Base-by-base conservation (phyloP, 2,329 filamentous ascomycete species). In the Ophiostoma ips region DNA sequence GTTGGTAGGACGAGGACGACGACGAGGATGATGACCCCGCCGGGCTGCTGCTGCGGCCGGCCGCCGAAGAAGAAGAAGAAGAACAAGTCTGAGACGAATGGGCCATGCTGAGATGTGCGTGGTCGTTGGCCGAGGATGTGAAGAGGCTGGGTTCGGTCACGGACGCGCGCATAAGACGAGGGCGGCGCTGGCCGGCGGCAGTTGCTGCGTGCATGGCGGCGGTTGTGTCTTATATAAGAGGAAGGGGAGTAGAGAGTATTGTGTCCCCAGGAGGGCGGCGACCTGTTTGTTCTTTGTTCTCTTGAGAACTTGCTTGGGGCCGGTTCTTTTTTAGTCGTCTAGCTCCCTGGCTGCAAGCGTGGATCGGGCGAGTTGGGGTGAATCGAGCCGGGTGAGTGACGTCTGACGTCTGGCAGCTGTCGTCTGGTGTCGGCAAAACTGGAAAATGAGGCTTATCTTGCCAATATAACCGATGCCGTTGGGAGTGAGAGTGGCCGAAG, bases 141-240 rank as follows among this genome's bases (percentile, higher is more conserved):
- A 79, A 71, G 33, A 79, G 71, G 28, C 74, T 76, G 4, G 76
- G 75, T 53, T 75, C 75, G 11, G 76, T 79, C 31, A 71, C 72
- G 49, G 68, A 69, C 28, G 76, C 72, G 52, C 76, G 68, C 40
- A 78, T 65, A 38, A 79, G 66, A 47, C 71, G 69, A 34, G 76
- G 76, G 52, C 75, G 68, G 55, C 72, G 66, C 51, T 66, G 62
- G 51, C 62, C 59, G 46, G 59, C 58, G 31, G 64, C 61, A 45
- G 68, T 65, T 43, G 30, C 46, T 52, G 43, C 36, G 5, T 53
- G 55, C 50, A 53, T 57, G 47, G 46, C n/a, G 21, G 18, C n/a
- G 3, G 35, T 18, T 37, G n/a, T n/a, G n/a, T n/a, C n/a, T 24
- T 34, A 8, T 18, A 24, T 33, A 21, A 30, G 21, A 41, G 38